Base-by-base conservation (phyloP, 2,329 filamentous ascomycete genomes). In the Penicillium sp. region DNA sequence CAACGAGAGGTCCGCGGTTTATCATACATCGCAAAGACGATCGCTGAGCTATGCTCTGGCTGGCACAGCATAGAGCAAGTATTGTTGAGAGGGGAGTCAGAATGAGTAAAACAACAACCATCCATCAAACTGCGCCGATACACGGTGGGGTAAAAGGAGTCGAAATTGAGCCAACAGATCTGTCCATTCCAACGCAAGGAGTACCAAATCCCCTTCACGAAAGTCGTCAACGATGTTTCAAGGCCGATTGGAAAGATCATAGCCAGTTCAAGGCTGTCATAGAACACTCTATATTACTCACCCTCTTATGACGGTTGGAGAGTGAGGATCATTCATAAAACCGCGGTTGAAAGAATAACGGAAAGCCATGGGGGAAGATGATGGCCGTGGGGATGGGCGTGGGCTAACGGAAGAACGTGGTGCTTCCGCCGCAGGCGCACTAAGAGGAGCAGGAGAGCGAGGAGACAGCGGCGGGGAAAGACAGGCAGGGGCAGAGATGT, bases 11-110 rank as follows among this genome's bases (percentile, higher is more conserved):
- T 59, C 55, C 62, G 69, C 69, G 69, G 69, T 72, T 72, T 72
- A 72, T 71, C 58, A 57, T 59, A 52, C 69, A 65, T 72, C 69
- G 69, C 69, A 66, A 26, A 64, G 53, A 67, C 36, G 44, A 51
- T 52, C 45, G 47, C 49, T 59, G 30, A 29, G 49, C 55, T 29
- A 40, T 47, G 51, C 59, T 48, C 47, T 32, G 48, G 35, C 27
- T 27, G 14, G 29, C 55, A 51, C 39, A 7, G 36, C 23, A 42
- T 56, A 58, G 42, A 47, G 45, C 18, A 43, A 18, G 18, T 26
- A 27, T 40, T 47, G 38, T 46, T 29, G 50, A 47, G 35, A 40
- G 18, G 32, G 35, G 14, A 46, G 23, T 47, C 18, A 40, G 53
- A 44, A 47, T 30, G 27, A 3, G 11, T 8, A 51, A 41, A 30